These are phyloP conservation scores for Pseudonitzschia pungens DNA, from an alignment of 108 stramenopile genomes.

Conservation along the genomic window DNA sequence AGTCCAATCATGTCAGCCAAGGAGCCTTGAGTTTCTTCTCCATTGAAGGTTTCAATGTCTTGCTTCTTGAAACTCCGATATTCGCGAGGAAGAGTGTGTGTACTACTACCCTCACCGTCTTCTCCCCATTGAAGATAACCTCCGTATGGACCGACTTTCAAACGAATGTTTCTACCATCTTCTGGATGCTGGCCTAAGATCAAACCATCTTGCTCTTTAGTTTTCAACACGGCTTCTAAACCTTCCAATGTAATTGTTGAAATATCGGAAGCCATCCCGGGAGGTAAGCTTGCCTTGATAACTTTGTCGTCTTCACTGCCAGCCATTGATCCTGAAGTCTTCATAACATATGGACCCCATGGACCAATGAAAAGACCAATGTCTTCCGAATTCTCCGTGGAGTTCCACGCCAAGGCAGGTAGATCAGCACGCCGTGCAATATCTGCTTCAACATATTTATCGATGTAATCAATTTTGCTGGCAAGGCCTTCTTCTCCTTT, in stretches of 20 bases:
- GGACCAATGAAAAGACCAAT: constrained; percentile 63
- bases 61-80: constrained; percentile 41
- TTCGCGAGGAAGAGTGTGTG: constrained; percentile 51
- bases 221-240: constrained; percentile 31
- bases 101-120: constrained; percentile 49
- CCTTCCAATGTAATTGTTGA: constrained; percentile 42
- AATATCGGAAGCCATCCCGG: constrained; percentile 57
- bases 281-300: constrained; percentile 48
- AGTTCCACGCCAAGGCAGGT: constrained; percentile 30
- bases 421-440: constrained; percentile 61
- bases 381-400: constrained; percentile 19
- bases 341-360: constrained; percentile 61
- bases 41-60: neutral
- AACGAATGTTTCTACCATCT: constrained; percentile 42
- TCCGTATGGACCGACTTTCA: constrained; percentile 51
- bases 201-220: constrained; percentile 40
- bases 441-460: constrained; percentile 44
- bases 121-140: constrained; percentile 63
- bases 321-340: neutral
- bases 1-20: constrained; percentile 31
- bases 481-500: constrained; percentile 60
- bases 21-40: constrained; percentile 7
- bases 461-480: constrained; percentile 41
- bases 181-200: constrained; percentile 50
- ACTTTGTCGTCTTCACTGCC: constrained; percentile 20